Conservation (phyloP, 495 filamentous ascomycete species). For the Penicillium herquei region DNA sequence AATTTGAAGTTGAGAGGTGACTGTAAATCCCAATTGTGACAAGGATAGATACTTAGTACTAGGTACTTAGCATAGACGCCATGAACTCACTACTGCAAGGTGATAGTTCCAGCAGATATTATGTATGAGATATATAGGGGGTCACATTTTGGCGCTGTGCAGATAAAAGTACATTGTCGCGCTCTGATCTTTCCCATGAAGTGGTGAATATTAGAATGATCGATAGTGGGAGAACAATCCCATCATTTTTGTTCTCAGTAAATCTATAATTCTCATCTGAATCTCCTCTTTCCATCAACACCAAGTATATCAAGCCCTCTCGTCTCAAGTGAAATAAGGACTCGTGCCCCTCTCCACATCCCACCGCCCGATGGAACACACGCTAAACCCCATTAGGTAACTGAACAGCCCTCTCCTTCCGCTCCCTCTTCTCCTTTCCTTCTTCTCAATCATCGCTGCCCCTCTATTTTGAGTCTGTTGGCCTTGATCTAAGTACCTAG, state of each 20-base stretch:
- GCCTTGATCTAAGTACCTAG: not conserved
- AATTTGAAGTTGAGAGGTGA: too few species aligned
- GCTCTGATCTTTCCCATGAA: not conserved
- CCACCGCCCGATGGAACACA: slow-evolving; percentile 32
- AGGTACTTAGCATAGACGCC: too few species aligned
- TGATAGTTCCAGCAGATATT: too few species aligned
- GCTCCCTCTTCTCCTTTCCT: slow-evolving; percentile 26
- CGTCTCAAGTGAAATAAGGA: slow-evolving; percentile 7
- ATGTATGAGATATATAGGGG: too few species aligned
- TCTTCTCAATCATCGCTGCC: slow-evolving; percentile 13
- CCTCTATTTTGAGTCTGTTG: slow-evolving; percentile 9
- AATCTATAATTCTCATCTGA: too few species aligned
- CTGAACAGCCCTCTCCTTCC: slow-evolving; percentile 25
- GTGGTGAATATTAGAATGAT: not conserved
- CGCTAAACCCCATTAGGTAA: slow-evolving; percentile 26
- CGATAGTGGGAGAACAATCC: not conserved
- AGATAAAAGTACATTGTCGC: too few species aligned
- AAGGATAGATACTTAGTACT: too few species aligned
- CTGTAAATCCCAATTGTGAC: too few species aligned
- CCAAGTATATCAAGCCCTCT: not conserved
- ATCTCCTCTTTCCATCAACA: too few species aligned
- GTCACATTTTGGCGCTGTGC: too few species aligned
- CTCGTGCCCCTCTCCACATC: slow-evolving; percentile 31
- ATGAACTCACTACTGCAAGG: too few species aligned
- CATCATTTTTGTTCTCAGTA: too few species aligned